These are phyloP conservation scores for Lodderomyces theae DNA, from an alignment of 1,139 yeast species.

Conservation along the genomic window DNA sequence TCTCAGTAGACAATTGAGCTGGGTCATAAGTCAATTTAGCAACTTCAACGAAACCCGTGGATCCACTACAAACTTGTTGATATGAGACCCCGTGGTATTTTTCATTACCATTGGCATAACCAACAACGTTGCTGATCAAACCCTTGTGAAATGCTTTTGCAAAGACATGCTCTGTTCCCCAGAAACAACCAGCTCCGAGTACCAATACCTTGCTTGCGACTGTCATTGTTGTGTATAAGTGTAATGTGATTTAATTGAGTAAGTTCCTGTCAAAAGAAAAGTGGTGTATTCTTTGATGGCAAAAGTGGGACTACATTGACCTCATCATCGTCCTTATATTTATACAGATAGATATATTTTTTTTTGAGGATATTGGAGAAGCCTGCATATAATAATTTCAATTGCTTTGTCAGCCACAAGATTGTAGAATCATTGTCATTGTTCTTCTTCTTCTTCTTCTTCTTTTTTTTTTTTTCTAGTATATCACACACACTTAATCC, in stretches of 20 bases:
- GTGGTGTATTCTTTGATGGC: background rate
- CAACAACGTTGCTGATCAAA: conserved; percentile 74
- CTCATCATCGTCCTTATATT: conserved; percentile 1
- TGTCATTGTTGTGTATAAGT: background rate
- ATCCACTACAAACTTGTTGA: conserved; percentile 70
- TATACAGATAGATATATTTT: no score
- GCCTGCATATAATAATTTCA: conserved; percentile 2
- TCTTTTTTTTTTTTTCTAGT: no score
- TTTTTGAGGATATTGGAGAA: background rate
- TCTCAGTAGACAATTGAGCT: conserved; percentile 49
- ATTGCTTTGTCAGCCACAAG: no score
- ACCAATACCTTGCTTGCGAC: conserved; percentile 2
- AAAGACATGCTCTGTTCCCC: conserved; percentile 92
- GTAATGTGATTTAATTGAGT: background rate
- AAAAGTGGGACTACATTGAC: background rate
- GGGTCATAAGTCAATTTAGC: conserved; percentile 85
- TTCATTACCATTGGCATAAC: conserved; percentile 78
- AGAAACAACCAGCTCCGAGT: conserved; percentile 84
- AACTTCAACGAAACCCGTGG: conserved; percentile 73
- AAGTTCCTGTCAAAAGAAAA: background rate
- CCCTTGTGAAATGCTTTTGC: conserved; percentile 66
- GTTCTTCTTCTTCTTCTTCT: no score
- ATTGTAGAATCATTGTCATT: no score
- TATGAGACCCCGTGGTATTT: conserved; percentile 55
- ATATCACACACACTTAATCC: no score